These are phyloP conservation scores for Kodamaea fungicola DNA, from an alignment of 1,139 yeast species.

Conservation along the genomic window DNA sequence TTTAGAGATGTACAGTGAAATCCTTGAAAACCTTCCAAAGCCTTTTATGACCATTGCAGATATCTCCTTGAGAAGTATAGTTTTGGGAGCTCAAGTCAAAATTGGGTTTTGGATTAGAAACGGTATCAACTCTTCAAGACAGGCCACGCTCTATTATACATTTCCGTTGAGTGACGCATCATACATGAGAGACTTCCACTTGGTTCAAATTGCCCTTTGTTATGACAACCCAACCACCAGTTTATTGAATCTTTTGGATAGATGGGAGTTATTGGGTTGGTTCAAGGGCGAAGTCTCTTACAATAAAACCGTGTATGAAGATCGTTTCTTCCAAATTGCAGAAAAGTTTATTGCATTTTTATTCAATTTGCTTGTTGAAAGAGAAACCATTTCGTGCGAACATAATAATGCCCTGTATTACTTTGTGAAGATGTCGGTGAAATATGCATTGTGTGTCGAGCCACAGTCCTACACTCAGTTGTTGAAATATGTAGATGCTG, in stretches of 20 bases:
- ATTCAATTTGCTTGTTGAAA: slow-evolving; percentile 54
- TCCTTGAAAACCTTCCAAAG: slow-evolving; percentile 12
- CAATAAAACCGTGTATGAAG: slow-evolving; percentile 52
- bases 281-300: slow-evolving; percentile 34
- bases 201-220: slow-evolving; percentile 53
- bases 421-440: slow-evolving; percentile 34
- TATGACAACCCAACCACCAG: slow-evolving; percentile 43
- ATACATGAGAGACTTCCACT: slow-evolving; percentile 48
- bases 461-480: slow-evolving; percentile 56
- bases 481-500: slow-evolving; percentile 30
- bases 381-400: slow-evolving; percentile 41
- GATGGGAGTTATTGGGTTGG: slow-evolving; percentile 63
- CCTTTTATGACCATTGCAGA: slow-evolving; percentile 50
- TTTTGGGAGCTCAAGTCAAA: slow-evolving; percentile 69
- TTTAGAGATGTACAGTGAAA: slow-evolving; percentile 15
- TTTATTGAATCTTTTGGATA: slow-evolving; percentile 47
- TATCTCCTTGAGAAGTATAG: slow-evolving; percentile 57
- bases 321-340: slow-evolving; percentile 47
- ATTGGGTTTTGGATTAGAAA: slow-evolving; percentile 91
- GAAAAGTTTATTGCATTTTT: slow-evolving; percentile 54
- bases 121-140: slow-evolving; percentile 52
- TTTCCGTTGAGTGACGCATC: slow-evolving; percentile 34
- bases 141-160: slow-evolving; percentile 37
- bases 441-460: slow-evolving; percentile 48
- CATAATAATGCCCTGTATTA: slow-evolving; percentile 21